phyloP scores from a whole-genome alignment of 768 basidiomycete genomes.

The Xerocomellus intermedius region DNA sequence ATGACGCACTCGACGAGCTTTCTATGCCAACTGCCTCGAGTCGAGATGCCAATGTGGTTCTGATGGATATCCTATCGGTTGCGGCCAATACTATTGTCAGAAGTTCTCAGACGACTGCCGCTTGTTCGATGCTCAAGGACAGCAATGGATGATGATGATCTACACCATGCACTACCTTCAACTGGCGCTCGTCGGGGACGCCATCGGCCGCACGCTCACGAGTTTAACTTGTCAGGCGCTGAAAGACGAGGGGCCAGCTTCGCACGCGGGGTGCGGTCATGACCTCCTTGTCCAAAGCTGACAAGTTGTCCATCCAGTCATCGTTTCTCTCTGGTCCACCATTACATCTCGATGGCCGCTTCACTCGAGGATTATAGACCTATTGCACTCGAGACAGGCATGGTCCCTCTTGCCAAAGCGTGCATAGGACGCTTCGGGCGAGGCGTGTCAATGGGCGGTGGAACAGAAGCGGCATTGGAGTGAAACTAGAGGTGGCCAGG shows the following conservation, averaged over 20 bases:
- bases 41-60: slow-evolving; percentile 43
- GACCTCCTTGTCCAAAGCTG: slow-evolving; percentile 61
- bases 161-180: slow-evolving; percentile 50
- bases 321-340: no score
- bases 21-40: slow-evolving; percentile 47
- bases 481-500: slow-evolving; percentile 74
- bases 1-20: slow-evolving; percentile 49
- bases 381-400: slow-evolving; percentile 75
- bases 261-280: slow-evolving; percentile 45
- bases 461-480: slow-evolving; percentile 75
- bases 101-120: slow-evolving; percentile 35
- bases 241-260: slow-evolving; percentile 38
- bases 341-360: slow-evolving; percentile 77
- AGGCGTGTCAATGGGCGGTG: slow-evolving; percentile 72
- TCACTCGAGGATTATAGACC: no score
- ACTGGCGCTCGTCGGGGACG: slow-evolving; percentile 38
- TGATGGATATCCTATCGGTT: slow-evolving; percentile 42
- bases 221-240: slow-evolving; percentile 33
- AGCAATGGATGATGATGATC: slow-evolving; percentile 45
- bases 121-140: slow-evolving; percentile 33
- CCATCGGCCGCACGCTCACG: slow-evolving; percentile 19
- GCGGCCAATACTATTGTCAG: slow-evolving; percentile 41
- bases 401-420: slow-evolving; percentile 73
- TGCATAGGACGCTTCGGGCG: slow-evolving; percentile 66
- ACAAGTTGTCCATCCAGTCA: slow-evolving; percentile 73